A percentile compares a stretch with the other conserved stretches of the same genome.
These are phyloP conservation scores for Myrica gale DNA, from an alignment of 306 rosid species.

Conservation along the genomic window DNA sequence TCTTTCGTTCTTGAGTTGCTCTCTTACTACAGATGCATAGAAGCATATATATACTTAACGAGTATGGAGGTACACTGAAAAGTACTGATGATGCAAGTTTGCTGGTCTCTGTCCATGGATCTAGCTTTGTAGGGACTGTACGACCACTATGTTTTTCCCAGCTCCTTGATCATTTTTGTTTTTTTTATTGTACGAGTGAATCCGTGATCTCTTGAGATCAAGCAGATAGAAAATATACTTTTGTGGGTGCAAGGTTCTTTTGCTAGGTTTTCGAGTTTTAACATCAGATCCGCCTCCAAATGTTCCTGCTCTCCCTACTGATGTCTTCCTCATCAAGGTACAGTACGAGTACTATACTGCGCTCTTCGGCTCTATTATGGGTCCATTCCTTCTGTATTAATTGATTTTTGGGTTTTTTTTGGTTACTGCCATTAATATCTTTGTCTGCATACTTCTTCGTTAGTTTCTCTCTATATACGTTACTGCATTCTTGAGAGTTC, in stretches of 20 bases:
- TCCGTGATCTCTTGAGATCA: not conserved
- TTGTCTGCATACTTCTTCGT: not conserved
- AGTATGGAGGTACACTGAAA: not conserved
- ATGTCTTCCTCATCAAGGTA: not conserved
- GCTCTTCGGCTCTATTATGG: not conserved
- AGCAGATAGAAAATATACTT: not conserved
- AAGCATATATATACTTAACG: not conserved
- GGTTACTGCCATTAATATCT: not conserved
- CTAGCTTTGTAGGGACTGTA: not conserved
- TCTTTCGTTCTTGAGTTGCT: not conserved
- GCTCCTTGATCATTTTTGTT: not conserved
- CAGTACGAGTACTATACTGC: no score
- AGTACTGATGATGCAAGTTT: not conserved
- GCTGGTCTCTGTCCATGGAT: constrained; percentile 3
- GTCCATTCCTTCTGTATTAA: not conserved
- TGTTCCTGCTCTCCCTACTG: not conserved
- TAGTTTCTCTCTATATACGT: no score
- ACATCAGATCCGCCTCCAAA: not conserved
- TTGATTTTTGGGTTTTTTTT: not conserved
- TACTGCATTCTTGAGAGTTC: not conserved
- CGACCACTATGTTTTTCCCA: not conserved
- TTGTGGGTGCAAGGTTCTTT: not conserved
- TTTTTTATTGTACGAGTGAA: not conserved
- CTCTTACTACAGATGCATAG: not conserved
- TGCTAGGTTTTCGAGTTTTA: not conserved